Conservation (phyloP, 1,284 basidiomycete genomes). For the Hemileia vastatrix region DNA sequence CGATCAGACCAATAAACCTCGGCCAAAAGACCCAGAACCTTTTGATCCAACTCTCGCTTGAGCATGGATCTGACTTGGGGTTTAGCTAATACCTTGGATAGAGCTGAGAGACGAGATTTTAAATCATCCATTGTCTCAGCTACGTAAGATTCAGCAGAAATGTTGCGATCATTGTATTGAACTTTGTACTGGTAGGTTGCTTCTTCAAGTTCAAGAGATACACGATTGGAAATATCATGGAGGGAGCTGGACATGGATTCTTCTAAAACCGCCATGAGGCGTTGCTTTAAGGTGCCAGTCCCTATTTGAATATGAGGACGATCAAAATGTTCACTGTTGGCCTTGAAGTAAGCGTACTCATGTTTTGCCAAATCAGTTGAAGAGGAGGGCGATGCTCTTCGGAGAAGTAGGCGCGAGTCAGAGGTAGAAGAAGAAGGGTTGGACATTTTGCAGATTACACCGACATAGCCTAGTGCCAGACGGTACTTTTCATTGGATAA, state of each 20-base stretch:
- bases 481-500: slow-evolving; percentile 87
- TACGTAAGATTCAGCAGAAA: slow-evolving; percentile 92
- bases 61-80: slow-evolving; percentile 78
- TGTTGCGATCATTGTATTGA: slow-evolving; percentile 92
- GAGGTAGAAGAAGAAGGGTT: slow-evolving; percentile 33
- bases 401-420: slow-evolving; percentile 9
- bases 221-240: slow-evolving; percentile 89
- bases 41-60: slow-evolving; percentile 85
- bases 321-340: slow-evolving; percentile 60
- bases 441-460: slow-evolving; percentile 79
- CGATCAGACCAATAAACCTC: slow-evolving; percentile 95
- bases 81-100: slow-evolving; percentile 74
- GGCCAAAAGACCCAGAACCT: slow-evolving; percentile 92
- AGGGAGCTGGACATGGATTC: slow-evolving; percentile 92
- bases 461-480: slow-evolving; percentile 92
- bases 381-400: slow-evolving; percentile 6
- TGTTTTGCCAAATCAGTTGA: slow-evolving; percentile 45
- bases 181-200: slow-evolving; percentile 98
- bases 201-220: slow-evolving; percentile 92
- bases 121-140: slow-evolving; percentile 90
- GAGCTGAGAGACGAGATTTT: slow-evolving; percentile 82
- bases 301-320: slow-evolving; percentile 66
- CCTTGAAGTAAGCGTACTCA: slow-evolving; percentile 72
- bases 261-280: slow-evolving; percentile 93
- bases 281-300: slow-evolving; percentile 73